Percentiles rank a stretch among this genome's conserved stretches.
These are phyloP conservation scores for Aspergillus sclerotioniger DNA, from an alignment of 495 filamentous ascomycete species.

Conservation along the genomic window DNA sequence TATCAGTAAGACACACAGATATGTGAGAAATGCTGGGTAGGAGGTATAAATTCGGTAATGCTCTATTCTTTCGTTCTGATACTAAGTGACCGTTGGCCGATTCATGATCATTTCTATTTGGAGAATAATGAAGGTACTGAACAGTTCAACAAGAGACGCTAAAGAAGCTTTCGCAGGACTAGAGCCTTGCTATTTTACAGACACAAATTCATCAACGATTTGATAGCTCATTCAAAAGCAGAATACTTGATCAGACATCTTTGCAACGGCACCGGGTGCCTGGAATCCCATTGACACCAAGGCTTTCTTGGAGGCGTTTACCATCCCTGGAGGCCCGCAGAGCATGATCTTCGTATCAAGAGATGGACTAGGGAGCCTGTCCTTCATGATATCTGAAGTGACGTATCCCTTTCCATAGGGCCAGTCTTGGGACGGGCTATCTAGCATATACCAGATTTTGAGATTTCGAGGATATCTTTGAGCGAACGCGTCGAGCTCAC, in stretches of 20 bases:
- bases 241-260: slow-evolving; percentile 32
- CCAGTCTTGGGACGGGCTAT: slow-evolving; percentile 26
- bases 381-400: slow-evolving; percentile 18
- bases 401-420: slow-evolving; percentile 22
- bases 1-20: too few species aligned
- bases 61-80: too few species aligned
- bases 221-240: slow-evolving; percentile 15
- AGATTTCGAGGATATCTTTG: slow-evolving; percentile 35
- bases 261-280: slow-evolving; percentile 26
- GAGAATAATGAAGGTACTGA: too few species aligned
- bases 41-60: too few species aligned
- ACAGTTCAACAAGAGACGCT: too few species aligned
- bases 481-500: slow-evolving; percentile 49
- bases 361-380: slow-evolving; percentile 13
- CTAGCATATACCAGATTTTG: slow-evolving; percentile 42
- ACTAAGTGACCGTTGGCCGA: too few species aligned
- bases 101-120: too few species aligned
- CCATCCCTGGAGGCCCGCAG: slow-evolving; percentile 35
- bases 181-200: too few species aligned
- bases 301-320: slow-evolving; percentile 31
- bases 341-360: slow-evolving; percentile 26
- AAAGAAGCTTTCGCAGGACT: too few species aligned
- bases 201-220: too few species aligned
- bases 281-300: slow-evolving; percentile 28
- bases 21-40: too few species aligned